Evolutionary conservation across 2,329 filamentous ascomycete species (phyloP), one percentile per base, ranked within the genome.

Genomic region (Dothideomycetidae sp.): DNA sequence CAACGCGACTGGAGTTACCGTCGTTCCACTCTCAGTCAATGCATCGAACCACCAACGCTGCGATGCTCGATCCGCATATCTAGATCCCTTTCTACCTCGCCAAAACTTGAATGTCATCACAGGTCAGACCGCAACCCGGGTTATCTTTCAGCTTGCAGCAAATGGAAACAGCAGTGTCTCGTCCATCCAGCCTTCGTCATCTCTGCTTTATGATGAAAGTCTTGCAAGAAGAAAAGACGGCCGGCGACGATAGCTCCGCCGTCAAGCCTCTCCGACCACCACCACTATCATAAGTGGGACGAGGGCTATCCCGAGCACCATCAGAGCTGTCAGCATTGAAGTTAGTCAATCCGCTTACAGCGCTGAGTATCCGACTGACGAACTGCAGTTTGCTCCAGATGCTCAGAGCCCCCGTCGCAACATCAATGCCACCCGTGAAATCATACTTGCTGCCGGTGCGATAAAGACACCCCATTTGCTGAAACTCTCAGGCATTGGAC

Each of bases 401-500:
- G 43, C 47, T 2, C 33, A 42, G 7, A 40, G 18, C 7, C 17
- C 37, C 9, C 40, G 49, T 14, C 44, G 43, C 28, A 50, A 39
- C 14, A 37, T 53, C 7, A 43, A 39, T 13, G 50, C 50, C 1
- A 45, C 37, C 5, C 43, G 46, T 11, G 52, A 55, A 33, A 47
- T 55, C 9, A 51, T 55, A 17, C 15, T 54, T 13, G 45, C 52
- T 29, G 49, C 49, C 10, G 52, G 52, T 4, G 47, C 50, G 12
- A 33, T 53, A 10, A 51, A 53, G 23, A 50, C 46, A 11, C 52
- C 52, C 3, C 50, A 55, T 29, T 26, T 55, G 2, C 46, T 55
- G n/a, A 47, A 51, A 46, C 42, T 55, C 5, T 54, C 52, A n/a
- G 75, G 76, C 11, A 64, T 80, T 15, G 75, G 75, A 0, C 72